Evolutionary conservation across 2,329 filamentous ascomycete species (phyloP), one percentile per base, ranked within the genome.

Genomic region (Chlorencoelia australis): DNA sequence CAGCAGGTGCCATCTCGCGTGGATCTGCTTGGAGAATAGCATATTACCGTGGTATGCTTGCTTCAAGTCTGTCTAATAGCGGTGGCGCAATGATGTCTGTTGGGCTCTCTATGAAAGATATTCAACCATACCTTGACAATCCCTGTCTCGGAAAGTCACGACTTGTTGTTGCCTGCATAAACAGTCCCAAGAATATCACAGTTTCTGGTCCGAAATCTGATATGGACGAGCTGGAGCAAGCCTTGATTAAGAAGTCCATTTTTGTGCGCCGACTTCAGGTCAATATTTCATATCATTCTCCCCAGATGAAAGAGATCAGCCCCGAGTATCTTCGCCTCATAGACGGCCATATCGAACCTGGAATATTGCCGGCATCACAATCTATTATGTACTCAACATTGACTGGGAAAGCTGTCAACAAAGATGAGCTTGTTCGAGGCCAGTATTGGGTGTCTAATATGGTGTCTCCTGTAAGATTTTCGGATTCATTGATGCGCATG

Each of bases 371-470:
- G 3, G 8, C n/a, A 5, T 19, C 4, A 18, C 5, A 7, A 14
- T 13, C 6, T 7, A 13, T 19, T 11, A 39, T 35, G 33, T n/a
- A 20, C 7, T 35, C 33, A 14, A 19, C 33, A 4, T 10, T 35
- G 8, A 35, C 22, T 2, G 33, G 24, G 13, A 13, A 17, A 7
- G 5, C 10, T 11, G 11, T 35, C n/a, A 10, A 17, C n/a, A 6
- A 14, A 15, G 11, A 22, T 14, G 27, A 29, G 15, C 30, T 40
- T n/a, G 16, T 6, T 15, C 8, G 13, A 13, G 44, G 48, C 1
- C 30, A 45, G 0, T 70, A 70, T 43, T 70, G 67, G 67, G 52
- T 55, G 3, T 42, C 50, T 3, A 70, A 70, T 37, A 48, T 70
- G 47, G 53, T 62, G 1, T 62, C 59, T 2, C 59, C 58, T 1